Conservation (phyloP, 305 asterid genomes). For the Rubia tinctorum region DNA sequence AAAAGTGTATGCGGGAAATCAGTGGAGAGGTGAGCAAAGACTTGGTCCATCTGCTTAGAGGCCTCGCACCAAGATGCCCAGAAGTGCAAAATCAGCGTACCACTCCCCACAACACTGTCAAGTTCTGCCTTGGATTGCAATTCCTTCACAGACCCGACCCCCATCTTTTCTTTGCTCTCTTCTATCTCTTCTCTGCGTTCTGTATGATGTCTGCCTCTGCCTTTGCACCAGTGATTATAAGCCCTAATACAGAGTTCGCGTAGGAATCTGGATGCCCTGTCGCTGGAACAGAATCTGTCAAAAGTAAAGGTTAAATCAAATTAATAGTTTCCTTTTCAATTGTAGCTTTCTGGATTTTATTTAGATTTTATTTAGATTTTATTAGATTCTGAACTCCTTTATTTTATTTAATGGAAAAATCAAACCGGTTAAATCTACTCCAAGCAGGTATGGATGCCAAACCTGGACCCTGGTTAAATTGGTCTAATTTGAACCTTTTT, state of each 20-base stretch:
- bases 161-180: constrained; percentile 29
- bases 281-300: neutral
- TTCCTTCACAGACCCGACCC: constrained; percentile 78
- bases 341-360: neutral
- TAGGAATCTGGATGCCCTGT: neutral
- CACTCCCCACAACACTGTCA: constrained; percentile 32
- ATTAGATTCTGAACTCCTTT: too few relatives aligned
- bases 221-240: neutral
- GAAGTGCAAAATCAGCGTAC: constrained; percentile 69
- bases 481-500: too few relatives aligned
- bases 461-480: too few relatives aligned
- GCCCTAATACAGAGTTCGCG: neutral
- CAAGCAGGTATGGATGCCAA: too few relatives aligned
- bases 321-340: neutral
- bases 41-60: constrained; percentile 99
- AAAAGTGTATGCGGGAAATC: constrained; percentile 95
- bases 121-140: constrained; percentile 78
- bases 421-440: too few relatives aligned
- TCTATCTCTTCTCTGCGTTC: neutral
- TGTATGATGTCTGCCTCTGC: constrained; percentile 13
- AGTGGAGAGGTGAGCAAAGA: constrained; percentile 85
- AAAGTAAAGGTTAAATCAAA: neutral
- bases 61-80: constrained; percentile 99
- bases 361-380: too few relatives aligned
- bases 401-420: too few relatives aligned